Evolutionary conservation across 495 filamentous ascomycete genomes (phyloP).

Genomic region (Schizothecium vesticola): DNA sequence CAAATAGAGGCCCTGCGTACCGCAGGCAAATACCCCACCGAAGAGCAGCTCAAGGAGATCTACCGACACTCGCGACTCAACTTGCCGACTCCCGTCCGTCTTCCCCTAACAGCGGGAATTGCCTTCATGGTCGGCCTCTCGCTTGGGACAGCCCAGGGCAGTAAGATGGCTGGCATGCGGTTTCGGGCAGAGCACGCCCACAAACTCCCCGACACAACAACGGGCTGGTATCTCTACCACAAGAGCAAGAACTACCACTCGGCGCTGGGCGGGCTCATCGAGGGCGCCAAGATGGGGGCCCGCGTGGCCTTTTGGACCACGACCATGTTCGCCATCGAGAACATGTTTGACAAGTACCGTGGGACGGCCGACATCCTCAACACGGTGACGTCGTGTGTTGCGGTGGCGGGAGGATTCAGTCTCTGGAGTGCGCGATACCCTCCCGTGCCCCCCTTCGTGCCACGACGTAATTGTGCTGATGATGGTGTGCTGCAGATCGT

Average conservation of each 20-base stretch:
- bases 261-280: constrained; percentile 65
- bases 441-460: neutral
- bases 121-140: constrained; percentile 60
- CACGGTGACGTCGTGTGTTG: constrained; percentile 72
- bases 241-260: constrained; percentile 92
- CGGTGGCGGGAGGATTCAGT: constrained; percentile 80
- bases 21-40: constrained; percentile 4
- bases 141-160: constrained; percentile 68
- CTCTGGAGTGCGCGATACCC: constrained; percentile 61
- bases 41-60: constrained; percentile 14
- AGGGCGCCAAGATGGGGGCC: constrained; percentile 71
- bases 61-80: constrained; percentile 52
- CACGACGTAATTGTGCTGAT: constrained; percentile 15
- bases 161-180: constrained; percentile 63
- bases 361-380: constrained; percentile 66
- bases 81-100: constrained; percentile 51
- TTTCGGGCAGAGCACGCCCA: constrained; percentile 95
- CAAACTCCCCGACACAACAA: constrained; percentile 70
- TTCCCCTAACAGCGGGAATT: constrained; percentile 53
- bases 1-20: constrained; percentile 11
- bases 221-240: constrained; percentile 95
- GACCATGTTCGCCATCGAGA: constrained; percentile 71
- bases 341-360: constrained; percentile 73
- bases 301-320: constrained; percentile 61
- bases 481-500: constrained; percentile 49